These are phyloP conservation scores for Penicillium sclerotigenum DNA, from an alignment of 2,329 filamentous ascomycete species.

Conservation along the genomic window DNA sequence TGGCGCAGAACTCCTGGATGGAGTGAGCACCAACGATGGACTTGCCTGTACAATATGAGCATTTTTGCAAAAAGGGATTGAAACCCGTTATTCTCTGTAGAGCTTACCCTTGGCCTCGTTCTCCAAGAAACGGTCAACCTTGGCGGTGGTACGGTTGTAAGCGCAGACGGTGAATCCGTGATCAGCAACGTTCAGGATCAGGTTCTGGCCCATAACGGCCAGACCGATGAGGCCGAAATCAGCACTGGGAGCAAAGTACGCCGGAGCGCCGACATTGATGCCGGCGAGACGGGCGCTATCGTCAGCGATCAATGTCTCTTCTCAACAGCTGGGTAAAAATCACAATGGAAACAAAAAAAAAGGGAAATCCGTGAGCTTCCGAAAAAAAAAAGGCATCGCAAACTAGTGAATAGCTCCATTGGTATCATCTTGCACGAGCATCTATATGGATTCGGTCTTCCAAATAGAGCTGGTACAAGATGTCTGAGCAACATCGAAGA, in stretches of 20 bases:
- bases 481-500: constrained; percentile 1
- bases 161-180: constrained; percentile 95
- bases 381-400: background rate
- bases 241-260: constrained; percentile 59
- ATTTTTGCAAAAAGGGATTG: background rate
- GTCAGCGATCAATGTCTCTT: constrained; percentile 41
- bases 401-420: background rate
- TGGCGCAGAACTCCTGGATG: constrained; percentile 89
- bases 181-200: constrained; percentile 86
- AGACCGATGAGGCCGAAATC: constrained; percentile 91
- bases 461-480: constrained; percentile 1
- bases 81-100: background rate
- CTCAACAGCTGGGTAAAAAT: constrained; percentile 30
- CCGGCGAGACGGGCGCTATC: constrained; percentile 71
- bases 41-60: constrained; percentile 62
- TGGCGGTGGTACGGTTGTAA: constrained; percentile 97
- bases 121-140: constrained; percentile 90
- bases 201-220: constrained; percentile 86
- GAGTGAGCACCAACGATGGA: constrained; percentile 90
- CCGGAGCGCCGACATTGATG: constrained; percentile 66
- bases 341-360: background rate
- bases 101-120: constrained; percentile 78
- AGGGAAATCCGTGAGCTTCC: constrained; percentile 10
- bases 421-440: constrained; percentile 4
- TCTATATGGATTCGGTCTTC: background rate